Evolutionary conservation across 2,329 filamentous ascomycete species (phyloP), one percentile per base, ranked within the genome.

Genomic region (Penicillium polonicum): DNA sequence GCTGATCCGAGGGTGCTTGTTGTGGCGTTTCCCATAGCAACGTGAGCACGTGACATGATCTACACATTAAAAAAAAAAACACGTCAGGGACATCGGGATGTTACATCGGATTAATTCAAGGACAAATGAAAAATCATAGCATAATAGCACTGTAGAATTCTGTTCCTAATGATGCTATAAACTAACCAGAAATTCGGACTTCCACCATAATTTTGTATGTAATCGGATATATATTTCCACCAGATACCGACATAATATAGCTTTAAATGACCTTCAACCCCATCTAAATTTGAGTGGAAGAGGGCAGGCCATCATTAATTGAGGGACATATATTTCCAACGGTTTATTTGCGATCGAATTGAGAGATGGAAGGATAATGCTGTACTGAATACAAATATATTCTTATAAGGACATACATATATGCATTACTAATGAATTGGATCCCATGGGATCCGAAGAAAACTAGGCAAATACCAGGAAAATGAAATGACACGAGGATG

Each of bases 1-100:
- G 44, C n/a, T 21, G 55, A 53, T 57, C 55, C 10, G 21, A 53
- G 10, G 35, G 27, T 66, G 64, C 61, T 65, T 64, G 52, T 60
- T 48, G 25, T 55, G 35, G 53, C 39, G 42, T 51, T 63, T 66
- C 58, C 61, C 57, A 60, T 57, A 45, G 61, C 53, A 61, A 66
- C 65, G 4, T 8, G 2, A 5, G 5, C 55, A 57, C 55, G 41
- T 57, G 55, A 53, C 9, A 21, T 29, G 15, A 41, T 29, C 35
- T 29, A 27, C 42, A 17, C 21, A 42, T 19, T 36, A 19, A 19
- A 15, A 35, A 23, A 23, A 23, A 6, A 33, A 19, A 45, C 17
- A 52, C 5, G 13, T 29, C 52, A 27, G 35, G 33, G 33, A 7
- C 31, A 33, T 13, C 31, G 0, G 13, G 23, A 42, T 21, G 10